A percentile compares a stretch with the other conserved stretches of the same genome.
Evolutionary conservation across 495 filamentous ascomycete genomes (phyloP).

Genomic region (Bacidia rubella): DNA sequence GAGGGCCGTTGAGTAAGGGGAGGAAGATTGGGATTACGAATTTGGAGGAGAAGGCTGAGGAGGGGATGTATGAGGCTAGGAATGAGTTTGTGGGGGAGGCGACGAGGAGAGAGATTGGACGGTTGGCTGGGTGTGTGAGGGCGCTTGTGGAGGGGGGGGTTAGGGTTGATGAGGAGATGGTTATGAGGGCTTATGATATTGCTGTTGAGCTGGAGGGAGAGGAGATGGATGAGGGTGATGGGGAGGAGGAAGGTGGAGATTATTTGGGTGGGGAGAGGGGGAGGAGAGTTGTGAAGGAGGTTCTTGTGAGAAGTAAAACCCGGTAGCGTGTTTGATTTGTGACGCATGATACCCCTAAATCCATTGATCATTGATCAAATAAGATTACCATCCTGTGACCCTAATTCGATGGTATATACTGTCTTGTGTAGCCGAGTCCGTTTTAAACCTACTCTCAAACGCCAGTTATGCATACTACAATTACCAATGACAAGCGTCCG

Average conservation of each 20-base stretch:
- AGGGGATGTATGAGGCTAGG: constrained; percentile 75
- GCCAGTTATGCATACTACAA: too few species aligned
- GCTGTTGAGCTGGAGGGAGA: constrained; percentile 55
- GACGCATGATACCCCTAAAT: background rate
- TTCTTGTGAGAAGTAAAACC: constrained; percentile 22
- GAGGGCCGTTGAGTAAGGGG: constrained; percentile 11
- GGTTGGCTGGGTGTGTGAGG: constrained; percentile 63
- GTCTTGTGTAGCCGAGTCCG: too few species aligned
- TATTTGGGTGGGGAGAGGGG: constrained; percentile 67
- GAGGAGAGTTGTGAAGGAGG: constrained; percentile 47
- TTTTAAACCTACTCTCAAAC: too few species aligned
- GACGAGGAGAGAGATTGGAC: constrained; percentile 77
- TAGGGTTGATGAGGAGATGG: constrained; percentile 83
- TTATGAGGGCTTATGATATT: constrained; percentile 68
- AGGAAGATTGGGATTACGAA: constrained; percentile 53
- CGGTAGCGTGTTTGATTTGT: background rate
- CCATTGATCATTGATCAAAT: background rate
- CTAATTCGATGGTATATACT: background rate
- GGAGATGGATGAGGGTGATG: constrained; percentile 33
- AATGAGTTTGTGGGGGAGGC: constrained; percentile 66
- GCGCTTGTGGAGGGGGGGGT: constrained; percentile 69
- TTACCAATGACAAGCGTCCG: too few species aligned
- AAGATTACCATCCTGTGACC: background rate
- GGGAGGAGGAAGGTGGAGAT: constrained; percentile 29
- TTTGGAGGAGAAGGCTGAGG: constrained; percentile 64